Evolutionary conservation across 2,329 filamentous ascomycete genomes (phyloP).

Genomic region (Pseudogymnoascus sp.): DNA sequence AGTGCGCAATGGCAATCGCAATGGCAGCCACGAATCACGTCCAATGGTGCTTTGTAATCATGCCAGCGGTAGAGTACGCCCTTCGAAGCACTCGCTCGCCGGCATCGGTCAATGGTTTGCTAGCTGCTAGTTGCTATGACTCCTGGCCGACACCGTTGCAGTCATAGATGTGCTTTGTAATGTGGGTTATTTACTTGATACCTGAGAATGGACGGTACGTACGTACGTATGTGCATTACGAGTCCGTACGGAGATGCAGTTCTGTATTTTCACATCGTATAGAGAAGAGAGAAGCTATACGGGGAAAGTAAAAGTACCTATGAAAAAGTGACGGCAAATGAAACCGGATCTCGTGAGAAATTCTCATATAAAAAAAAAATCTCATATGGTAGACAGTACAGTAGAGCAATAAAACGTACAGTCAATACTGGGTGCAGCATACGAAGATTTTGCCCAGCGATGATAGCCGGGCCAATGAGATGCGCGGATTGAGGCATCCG

Average conservation of each 20-base stretch:
- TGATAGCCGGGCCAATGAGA: constrained; percentile 2
- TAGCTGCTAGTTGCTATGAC: not conserved
- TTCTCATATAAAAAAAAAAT: not conserved
- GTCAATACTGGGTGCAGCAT: not conserved
- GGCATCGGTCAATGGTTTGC: not conserved
- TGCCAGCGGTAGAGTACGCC: not conserved
- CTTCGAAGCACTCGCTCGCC: not conserved
- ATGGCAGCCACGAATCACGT: not conserved
- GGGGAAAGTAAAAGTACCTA: constrained; percentile 3
- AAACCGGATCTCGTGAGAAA: constrained; percentile 1
- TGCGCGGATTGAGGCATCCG: not conserved
- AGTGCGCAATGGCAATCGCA: not conserved
- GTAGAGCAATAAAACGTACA: not conserved
- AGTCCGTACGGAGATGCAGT: not conserved
- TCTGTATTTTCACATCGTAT: not conserved
- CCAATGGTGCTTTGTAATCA: not conserved
- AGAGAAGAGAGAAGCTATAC: not conserved
- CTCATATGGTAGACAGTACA: not conserved
- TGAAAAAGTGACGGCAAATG: not conserved
- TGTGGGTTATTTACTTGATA: not conserved
- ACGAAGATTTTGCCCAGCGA: constrained; percentile 4
- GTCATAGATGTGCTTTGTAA: not conserved
- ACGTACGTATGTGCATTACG: not conserved
- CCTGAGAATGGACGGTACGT: not conserved
- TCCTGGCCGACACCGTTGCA: constrained; percentile 4